phyloP scores from a whole-genome alignment of 768 basidiomycete species.

The Exsudoporus frostii region DNA sequence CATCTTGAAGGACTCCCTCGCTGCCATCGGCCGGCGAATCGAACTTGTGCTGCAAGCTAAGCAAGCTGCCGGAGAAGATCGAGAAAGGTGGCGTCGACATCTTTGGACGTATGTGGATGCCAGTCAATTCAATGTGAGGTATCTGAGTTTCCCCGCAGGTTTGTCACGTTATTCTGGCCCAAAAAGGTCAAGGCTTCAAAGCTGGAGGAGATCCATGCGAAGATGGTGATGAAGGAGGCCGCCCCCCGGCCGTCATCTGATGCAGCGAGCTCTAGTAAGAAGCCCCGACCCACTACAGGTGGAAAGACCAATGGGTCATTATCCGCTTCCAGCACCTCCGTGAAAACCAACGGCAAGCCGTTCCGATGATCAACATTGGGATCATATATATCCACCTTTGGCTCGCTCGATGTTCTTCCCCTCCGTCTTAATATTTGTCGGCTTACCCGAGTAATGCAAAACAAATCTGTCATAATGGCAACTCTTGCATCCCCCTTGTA shows the following conservation, averaged over 20 bases:
- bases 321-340: constrained; percentile 41
- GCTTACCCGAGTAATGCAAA: constrained; percentile 23
- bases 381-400: constrained; percentile 16
- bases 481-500: constrained; percentile 22
- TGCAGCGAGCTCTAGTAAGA: constrained; percentile 46
- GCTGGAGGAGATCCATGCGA: constrained; percentile 91
- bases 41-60: constrained; percentile 77
- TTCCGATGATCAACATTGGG: constrained; percentile 43
- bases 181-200: constrained; percentile 94
- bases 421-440: constrained; percentile 20
- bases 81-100: constrained; percentile 86
- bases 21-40: constrained; percentile 90
- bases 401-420: constrained; percentile 19
- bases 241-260: constrained; percentile 59
- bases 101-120: constrained; percentile 86
- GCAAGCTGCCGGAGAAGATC: constrained; percentile 74
- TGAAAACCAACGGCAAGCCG: constrained; percentile 60
- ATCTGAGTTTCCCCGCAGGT: constrained; percentile 45
- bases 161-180: constrained; percentile 96
- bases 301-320: constrained; percentile 54
- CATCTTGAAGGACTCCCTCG: constrained; percentile 91
- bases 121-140: neutral
- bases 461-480: constrained; percentile 29
- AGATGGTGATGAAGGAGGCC: constrained; percentile 90
- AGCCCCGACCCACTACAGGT: constrained; percentile 49